Evolutionary conservation across 345 rosid species (phyloP), one percentile per base, ranked within the genome.

Genomic region (Boechera divaricarpa): DNA sequence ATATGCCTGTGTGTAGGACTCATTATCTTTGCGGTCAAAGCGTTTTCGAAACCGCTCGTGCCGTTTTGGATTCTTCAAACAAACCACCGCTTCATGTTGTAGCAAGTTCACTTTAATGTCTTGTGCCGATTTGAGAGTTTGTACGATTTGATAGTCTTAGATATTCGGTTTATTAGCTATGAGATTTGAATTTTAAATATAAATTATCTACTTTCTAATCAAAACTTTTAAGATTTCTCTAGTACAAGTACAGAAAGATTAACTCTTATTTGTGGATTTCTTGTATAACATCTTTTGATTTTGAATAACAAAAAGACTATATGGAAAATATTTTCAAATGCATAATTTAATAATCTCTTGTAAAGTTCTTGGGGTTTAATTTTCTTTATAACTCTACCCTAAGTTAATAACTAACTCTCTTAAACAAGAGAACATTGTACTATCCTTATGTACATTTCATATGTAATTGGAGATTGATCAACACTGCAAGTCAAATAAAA

Each of bases 1-100:
- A 91, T 81, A 94, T 91, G 97, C 94, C 98, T 0, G 96, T 94
- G 8, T 91, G 98, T 70, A 70, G 98, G 35, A 82, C 63, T 70
- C 97, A 91, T 57, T 91, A 91, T 70, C 88, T 87, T 3, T 82
- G 80, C 1, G 98, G 97, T 62, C 93, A 90, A 74, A 88, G 74
- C 18, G 89, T 85, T 32, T 83, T 85, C 62, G 94, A 88, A 70
- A 86, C 91, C 26, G 84, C 97, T n/a, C 89, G 90, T 72, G 82
- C 60, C 63, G 87, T 87, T 26, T 62, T 86, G 54, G 90, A 84
- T 79, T 83, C 90, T 48, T 77, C 80, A 0, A 41, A 0, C 9
- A 18, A 63, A 55, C 4, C 53, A 33, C 24, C 24, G 24, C 35
- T 5, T 5, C 3, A 15, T 63, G 51, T 69, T 29, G 39, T 45